These are phyloP conservation scores for Blastomyces silverae DNA, from an alignment of 2,329 filamentous ascomycete species.

Conservation along the genomic window DNA sequence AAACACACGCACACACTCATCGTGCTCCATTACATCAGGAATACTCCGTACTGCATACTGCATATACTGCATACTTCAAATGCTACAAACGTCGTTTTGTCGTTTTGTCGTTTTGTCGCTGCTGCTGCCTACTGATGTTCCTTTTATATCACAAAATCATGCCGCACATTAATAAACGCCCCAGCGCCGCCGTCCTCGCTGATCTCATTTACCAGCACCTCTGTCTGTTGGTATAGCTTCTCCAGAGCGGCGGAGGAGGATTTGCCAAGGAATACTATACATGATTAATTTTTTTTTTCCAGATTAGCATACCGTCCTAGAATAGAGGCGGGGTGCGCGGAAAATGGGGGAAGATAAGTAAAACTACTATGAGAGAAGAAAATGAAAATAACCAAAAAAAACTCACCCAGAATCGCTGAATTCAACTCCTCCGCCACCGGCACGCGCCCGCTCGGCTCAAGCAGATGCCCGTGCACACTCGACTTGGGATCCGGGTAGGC, in stretches of 20 bases:
- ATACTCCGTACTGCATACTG: too few species aligned
- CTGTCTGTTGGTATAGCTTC: constrained; percentile 76
- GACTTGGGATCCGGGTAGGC: constrained; percentile 77
- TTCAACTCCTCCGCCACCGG: constrained; percentile 89
- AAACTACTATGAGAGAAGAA: background rate
- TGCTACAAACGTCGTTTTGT: too few species aligned
- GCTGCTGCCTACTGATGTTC: too few species aligned
- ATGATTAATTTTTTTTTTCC: constrained; percentile 24
- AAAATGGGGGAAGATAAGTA: background rate
- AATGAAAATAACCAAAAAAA: constrained; percentile 16
- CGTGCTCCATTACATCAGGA: too few species aligned
- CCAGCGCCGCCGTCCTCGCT: constrained; percentile 71
- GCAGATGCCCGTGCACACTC: constrained; percentile 67
- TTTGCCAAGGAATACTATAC: constrained; percentile 76
- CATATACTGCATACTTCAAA: too few species aligned
- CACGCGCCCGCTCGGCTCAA: constrained; percentile 67
- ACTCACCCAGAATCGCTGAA: constrained; percentile 79
- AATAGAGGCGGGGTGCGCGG: too few species aligned
- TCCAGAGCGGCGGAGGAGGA: constrained; percentile 81
- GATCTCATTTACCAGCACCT: constrained; percentile 74
- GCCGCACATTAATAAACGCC: constrained; percentile 68
- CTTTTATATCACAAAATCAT: constrained; percentile 40
- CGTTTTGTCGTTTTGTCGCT: too few species aligned
- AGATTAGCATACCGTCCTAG: constrained; percentile 12
- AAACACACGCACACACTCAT: background rate